Evolutionary conservation across 495 filamentous ascomycete species (phyloP).

Genomic region (Zalerion maritima): DNA sequence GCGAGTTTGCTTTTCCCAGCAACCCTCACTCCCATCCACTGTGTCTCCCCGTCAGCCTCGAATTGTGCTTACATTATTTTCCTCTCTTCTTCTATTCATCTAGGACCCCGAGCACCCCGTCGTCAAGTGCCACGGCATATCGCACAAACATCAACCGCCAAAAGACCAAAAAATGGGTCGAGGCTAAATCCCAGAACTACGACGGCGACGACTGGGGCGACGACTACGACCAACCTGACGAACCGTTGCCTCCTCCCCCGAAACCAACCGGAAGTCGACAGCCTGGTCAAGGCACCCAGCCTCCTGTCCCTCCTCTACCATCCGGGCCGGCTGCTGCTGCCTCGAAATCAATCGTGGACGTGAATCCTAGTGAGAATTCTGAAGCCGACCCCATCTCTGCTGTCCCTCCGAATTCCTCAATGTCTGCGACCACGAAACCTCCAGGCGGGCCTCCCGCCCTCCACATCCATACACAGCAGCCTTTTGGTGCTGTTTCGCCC

Average conservation of each 20-base stretch:
- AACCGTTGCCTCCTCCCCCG: conserved; percentile 29
- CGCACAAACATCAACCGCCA: conserved; percentile 72
- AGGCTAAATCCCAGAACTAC: conserved; percentile 76
- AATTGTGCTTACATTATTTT: too few relatives aligned
- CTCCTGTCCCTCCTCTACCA: conserved; percentile 3
- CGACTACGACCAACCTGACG: conserved; percentile 48
- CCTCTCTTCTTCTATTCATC: conserved; percentile 2
- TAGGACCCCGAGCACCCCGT: conserved; percentile 18
- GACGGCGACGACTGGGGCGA: conserved; percentile 93
- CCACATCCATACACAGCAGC: conserved; percentile 10
- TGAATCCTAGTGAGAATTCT: too few relatives aligned
- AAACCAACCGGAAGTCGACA: conserved; percentile 26
- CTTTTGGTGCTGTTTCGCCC: conserved; percentile 1
- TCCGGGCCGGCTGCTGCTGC: too few relatives aligned
- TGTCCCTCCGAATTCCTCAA: conserved; percentile 1
- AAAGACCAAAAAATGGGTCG: conserved; percentile 90
- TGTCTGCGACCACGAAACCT: not conserved
- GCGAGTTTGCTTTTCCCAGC: too few relatives aligned
- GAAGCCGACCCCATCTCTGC: conserved; percentile 4
- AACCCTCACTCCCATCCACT: too few relatives aligned
- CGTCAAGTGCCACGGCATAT: conserved; percentile 21
- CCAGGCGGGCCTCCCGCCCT: conserved; percentile 7
- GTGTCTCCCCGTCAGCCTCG: too few relatives aligned
- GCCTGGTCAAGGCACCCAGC: conserved; percentile 14
- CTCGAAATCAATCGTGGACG: too few relatives aligned